Base-by-base conservation (phyloP, 306 rosid species). In the Abrus precatorius region DNA sequence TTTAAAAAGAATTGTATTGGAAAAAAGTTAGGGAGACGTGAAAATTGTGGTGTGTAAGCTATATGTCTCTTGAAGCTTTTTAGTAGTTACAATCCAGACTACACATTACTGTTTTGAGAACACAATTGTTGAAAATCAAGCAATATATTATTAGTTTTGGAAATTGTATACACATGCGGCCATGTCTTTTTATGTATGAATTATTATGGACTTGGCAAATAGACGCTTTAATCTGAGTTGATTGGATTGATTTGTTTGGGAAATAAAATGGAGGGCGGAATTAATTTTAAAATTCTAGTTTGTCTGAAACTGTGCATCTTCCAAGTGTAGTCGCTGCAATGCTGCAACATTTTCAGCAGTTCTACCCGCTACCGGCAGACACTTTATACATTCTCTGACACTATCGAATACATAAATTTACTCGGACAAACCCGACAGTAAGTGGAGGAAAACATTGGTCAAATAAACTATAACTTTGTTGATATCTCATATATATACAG, bases 401-500 rank as follows among this genome's bases (percentile, higher is more conserved):
- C 29, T 29, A 69, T 6, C 12, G 30, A 48, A 53, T 28, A 3
- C 13, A 9, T 11, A 3, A 60, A 32, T 0, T 4, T 3, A 43
- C 33, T 14, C 9, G 49, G 53, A 45, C 32, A 56, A 44, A 30
- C 13, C 61, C 41, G 5, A 27, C 28, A 41, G 38, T 43, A 33
- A 27, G 2, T 30, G 44, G 57, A 44, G 47, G 6, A 66, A 63
- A 62, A 2, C 41, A 44, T 43, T 50, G 76, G 30, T 59, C 11
- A 47, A 43, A 60, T 62, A 2, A 72, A 59, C 41, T 72, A 20
- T 66, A 41, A 36, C 60, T 69, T 38, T 64, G 69, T 50, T 79
- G 75, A 69, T 71, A 29, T 63, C 70, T 20, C 0, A 20, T 20
- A 61, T 84, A 79, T 84, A 80, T 84, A 89, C 91, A 84, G 20